Evolutionary conservation across 2,329 filamentous ascomycete species (phyloP), one percentile per base, ranked within the genome.

Genomic region (Fusarium sp.): DNA sequence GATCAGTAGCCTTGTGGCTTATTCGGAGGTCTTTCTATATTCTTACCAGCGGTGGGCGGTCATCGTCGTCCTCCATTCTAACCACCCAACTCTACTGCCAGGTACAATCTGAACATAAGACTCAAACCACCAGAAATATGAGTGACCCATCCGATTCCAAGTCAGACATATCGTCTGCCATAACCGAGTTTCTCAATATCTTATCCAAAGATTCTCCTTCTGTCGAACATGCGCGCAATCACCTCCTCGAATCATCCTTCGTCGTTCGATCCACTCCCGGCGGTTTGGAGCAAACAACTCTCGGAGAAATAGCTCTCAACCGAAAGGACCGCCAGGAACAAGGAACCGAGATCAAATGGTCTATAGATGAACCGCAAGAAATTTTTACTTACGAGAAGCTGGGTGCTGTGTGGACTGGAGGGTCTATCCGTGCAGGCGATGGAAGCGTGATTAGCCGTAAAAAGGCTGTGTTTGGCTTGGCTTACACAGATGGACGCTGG

Each of bases 201-300:
- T 58, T 52, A 4, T 22, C 50, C 14, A 7, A 38, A 6, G 21
- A 7, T 17, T 14, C 19, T 3, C 15, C 21, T 1, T 17, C 50
- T 10, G 5, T 31, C 28, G 0, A 36, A n/a, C 22, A 58, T 21
- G 51, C 38, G 10, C 17, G 17, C 28, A 26, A 57, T 21, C 22
- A 58, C 26, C 44, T 64, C 10, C 60, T 63, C 14, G 43, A 64
- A 33, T n/a, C 52, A 34, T 64, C 61, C 17, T 64, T 64, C 51
- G 61, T 51, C 44, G 57, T 64, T 9, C 59, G 64, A 21, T 45
- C 51, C 5, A 50, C 44, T 5, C 38, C 51, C 13, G 5, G 45
- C 10, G 38, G 51, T 5, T 11, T 64, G 22, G 51, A 64, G 11
- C 60, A 64, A 17, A 64, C 33, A 17, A 64, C 61, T 15, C 61